phyloP scores from a whole-genome alignment of 352 stramenopile species.

The Phytopythium kandeliae region DNA sequence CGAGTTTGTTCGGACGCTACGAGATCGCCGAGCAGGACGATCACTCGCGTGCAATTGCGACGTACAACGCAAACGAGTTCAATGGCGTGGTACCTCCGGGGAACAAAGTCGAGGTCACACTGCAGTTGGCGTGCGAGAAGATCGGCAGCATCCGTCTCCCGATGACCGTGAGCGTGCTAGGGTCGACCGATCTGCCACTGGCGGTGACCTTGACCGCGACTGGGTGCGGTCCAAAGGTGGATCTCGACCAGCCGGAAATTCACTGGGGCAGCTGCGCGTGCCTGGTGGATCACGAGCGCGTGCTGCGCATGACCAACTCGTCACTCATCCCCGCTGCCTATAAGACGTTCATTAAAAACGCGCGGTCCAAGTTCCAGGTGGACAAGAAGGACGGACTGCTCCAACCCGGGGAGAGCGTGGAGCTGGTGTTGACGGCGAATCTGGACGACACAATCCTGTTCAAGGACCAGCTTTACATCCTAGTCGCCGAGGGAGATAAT shows the following conservation, averaged over 20 bases:
- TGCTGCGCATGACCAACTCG: slow-evolving; percentile 83
- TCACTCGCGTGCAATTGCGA: slow-evolving; percentile 76
- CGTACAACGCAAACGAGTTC: slow-evolving; percentile 62
- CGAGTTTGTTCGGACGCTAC: slow-evolving; percentile 77
- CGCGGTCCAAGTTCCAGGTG: slow-evolving; percentile 90
- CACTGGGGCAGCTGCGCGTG: slow-evolving; percentile 91
- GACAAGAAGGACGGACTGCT: slow-evolving; percentile 87
- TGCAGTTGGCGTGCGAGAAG: slow-evolving; percentile 88
- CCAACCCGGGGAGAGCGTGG: slow-evolving; percentile 62
- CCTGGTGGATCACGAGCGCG: slow-evolving; percentile 70
- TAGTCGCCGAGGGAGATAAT: slow-evolving; percentile 90
- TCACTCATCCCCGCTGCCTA: slow-evolving; percentile 88
- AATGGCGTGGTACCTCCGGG: slow-evolving; percentile 59
- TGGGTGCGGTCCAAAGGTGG: slow-evolving; percentile 82
- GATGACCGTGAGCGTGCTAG: slow-evolving; percentile 78
- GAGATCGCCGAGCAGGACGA: slow-evolving; percentile 89
- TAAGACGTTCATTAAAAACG: slow-evolving; percentile 92
- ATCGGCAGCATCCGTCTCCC: slow-evolving; percentile 89
- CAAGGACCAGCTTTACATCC: slow-evolving; percentile 92
- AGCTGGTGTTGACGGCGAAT: slow-evolving; percentile 82
- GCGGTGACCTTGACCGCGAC: slow-evolving; percentile 80
- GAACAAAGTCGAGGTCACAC: slow-evolving; percentile 54
- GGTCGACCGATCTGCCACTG: slow-evolving; percentile 86
- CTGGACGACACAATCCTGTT: slow-evolving; percentile 92
- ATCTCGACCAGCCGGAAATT: slow-evolving; percentile 73